A percentile compares a stretch with the other conserved stretches of the same genome.
Evolutionary conservation across 1,284 basidiomycete species (phyloP).

Genomic region (Mycena citricolor): DNA sequence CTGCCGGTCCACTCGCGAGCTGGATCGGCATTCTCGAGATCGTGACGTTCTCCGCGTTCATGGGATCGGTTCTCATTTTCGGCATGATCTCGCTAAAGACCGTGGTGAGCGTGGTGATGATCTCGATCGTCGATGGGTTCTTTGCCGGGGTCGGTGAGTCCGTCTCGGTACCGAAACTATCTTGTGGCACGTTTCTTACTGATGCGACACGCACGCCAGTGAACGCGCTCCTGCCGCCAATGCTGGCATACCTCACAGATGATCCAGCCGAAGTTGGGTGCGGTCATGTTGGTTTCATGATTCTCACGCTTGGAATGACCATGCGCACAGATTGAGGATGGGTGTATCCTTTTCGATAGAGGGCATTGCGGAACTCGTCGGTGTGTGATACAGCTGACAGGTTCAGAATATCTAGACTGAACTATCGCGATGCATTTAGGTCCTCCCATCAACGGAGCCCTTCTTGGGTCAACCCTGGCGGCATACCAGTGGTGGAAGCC

Average conservation of each 20-base stretch:
- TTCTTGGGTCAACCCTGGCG: constrained; percentile 15
- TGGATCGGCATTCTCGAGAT: constrained; percentile 28
- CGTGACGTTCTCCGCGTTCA: constrained; percentile 21
- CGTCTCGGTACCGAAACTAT: neutral
- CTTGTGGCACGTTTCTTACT: neutral
- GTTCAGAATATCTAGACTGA: neutral
- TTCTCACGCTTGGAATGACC: neutral
- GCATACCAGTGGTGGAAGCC: constrained; percentile 26
- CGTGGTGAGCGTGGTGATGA: constrained; percentile 24
- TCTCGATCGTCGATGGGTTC: constrained; percentile 35
- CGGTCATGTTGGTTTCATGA: neutral
- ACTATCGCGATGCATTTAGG: neutral
- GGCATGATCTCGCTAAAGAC: constrained; percentile 28
- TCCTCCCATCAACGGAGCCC: constrained; percentile 11
- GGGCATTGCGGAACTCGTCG: constrained; percentile 6
- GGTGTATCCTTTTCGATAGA: constrained; percentile 2
- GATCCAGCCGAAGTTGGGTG: constrained; percentile 33
- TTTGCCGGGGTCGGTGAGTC: constrained; percentile 36
- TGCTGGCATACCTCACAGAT: constrained; percentile 30
- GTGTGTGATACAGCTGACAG: neutral
- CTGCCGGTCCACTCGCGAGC: constrained; percentile 28
- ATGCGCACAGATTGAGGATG: constrained; percentile 7
- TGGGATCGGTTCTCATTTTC: constrained; percentile 29
- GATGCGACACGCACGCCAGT: constrained; percentile 29
- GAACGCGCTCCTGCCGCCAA: constrained; percentile 32